A percentile compares a stretch with the other conserved stretches of the same genome.
These are phyloP conservation scores for Zygosaccharomyces rouxii DNA, from an alignment of 805 yeast species.

Conservation along the genomic window DNA sequence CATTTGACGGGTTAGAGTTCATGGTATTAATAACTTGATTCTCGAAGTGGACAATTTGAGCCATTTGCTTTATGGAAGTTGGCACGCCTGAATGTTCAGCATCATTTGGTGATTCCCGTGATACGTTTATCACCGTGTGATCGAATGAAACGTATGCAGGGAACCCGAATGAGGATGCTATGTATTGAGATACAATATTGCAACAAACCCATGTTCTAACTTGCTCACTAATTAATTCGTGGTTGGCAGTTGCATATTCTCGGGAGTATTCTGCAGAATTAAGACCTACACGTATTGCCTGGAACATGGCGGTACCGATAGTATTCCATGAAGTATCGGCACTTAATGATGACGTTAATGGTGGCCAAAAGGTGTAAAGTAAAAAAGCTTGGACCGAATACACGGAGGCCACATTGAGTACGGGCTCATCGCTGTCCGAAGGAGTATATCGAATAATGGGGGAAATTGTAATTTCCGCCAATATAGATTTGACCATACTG, in stretches of 20 bases:
- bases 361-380: slow-evolving; percentile 92
- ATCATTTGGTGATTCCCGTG: slow-evolving; percentile 28
- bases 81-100: slow-evolving; percentile 43
- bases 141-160: slow-evolving; percentile 91
- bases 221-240: slow-evolving; percentile 61
- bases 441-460: slow-evolving; percentile 86
- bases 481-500: slow-evolving; percentile 64
- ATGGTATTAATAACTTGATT: slow-evolving; percentile 77
- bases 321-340: slow-evolving; percentile 97
- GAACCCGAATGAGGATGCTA: slow-evolving; percentile 90
- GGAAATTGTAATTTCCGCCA: slow-evolving; percentile 84
- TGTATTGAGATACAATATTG: slow-evolving; percentile 81
- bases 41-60: slow-evolving; percentile 79
- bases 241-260: slow-evolving; percentile 46
- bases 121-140: slow-evolving; percentile 54
- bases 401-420: slow-evolving; percentile 83
- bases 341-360: slow-evolving; percentile 85
- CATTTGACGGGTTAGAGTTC: slow-evolving; percentile 64
- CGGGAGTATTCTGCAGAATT: slow-evolving; percentile 70
- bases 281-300: slow-evolving; percentile 86
- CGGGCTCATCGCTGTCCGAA: slow-evolving; percentile 72
- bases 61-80: slow-evolving; percentile 62
- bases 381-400: slow-evolving; percentile 92
- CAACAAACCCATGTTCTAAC: slow-evolving; percentile 90
- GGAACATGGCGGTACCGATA: slow-evolving; percentile 86